Percentiles rank a stretch among this genome's conserved stretches.
Conservation (phyloP, 1,139 yeast genomes). For the Wickerhamiella pararugosa region DNA sequence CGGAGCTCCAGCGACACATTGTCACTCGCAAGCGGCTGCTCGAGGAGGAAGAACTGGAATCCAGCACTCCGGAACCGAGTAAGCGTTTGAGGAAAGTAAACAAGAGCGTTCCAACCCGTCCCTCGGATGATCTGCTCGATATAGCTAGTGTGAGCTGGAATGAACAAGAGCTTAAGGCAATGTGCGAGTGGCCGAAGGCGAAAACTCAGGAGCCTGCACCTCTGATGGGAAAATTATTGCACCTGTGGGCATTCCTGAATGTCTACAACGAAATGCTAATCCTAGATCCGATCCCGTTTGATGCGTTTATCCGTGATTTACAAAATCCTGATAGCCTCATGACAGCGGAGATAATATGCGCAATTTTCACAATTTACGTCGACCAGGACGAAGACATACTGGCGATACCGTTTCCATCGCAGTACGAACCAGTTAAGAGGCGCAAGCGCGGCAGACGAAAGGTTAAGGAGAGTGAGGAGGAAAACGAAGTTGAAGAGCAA, state of each 20-base stretch:
- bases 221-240: constrained; percentile 27
- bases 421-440: constrained; percentile 6
- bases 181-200: too few relatives aligned
- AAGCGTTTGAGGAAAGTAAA: too few relatives aligned
- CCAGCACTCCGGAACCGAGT: constrained; percentile 1
- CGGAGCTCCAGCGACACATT: constrained; percentile 12
- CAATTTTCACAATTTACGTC: constrained; percentile 26
- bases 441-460: constrained; percentile 2
- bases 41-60: neutral
- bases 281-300: constrained; percentile 64
- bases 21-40: neutral
- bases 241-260: constrained; percentile 62
- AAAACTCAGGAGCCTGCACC: too few relatives aligned
- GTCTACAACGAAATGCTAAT: constrained; percentile 49
- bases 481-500: constrained; percentile 15
- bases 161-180: too few relatives aligned
- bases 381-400: constrained; percentile 10
- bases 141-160: too few relatives aligned
- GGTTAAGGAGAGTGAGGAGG: constrained; percentile 16
- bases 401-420: constrained; percentile 12
- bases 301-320: constrained; percentile 45
- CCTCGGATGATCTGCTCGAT: too few relatives aligned
- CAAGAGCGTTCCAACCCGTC: too few relatives aligned
- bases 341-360: constrained; percentile 60
- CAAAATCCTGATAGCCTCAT: constrained; percentile 34